phyloP scores from a whole-genome alignment of 768 basidiomycete genomes.

The Lactifluus hygrophoroides region DNA sequence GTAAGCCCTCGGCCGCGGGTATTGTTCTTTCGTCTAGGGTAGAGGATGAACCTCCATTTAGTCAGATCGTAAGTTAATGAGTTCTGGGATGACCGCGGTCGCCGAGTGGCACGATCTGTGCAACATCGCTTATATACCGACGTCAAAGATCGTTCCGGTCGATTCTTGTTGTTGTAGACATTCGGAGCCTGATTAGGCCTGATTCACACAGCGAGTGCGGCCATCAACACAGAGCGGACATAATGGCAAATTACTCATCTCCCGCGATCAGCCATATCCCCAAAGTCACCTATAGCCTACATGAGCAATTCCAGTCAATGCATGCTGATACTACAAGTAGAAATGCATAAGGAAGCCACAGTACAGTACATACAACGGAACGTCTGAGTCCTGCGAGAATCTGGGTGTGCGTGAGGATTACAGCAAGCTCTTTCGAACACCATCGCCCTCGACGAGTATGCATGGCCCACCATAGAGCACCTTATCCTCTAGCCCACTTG shows the following conservation, averaged over 20 bases:
- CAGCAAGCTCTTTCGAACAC: slow-evolving; percentile 27
- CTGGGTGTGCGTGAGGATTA: not conserved
- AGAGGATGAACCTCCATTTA: not conserved
- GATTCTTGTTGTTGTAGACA: not conserved
- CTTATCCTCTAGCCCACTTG: slow-evolving; percentile 51
- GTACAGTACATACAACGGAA: not conserved
- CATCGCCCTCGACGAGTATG: slow-evolving; percentile 70
- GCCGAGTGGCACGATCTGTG: not conserved
- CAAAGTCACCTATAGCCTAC: not conserved
- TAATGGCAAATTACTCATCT: not conserved
- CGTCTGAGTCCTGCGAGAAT: no score
- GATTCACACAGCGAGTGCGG: not conserved
- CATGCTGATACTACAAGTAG: not conserved
- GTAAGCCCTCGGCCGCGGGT: not conserved
- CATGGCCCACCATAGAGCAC: slow-evolving; percentile 83
- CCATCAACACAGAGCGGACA: not conserved
- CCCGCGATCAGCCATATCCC: no score
- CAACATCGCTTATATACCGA: not conserved
- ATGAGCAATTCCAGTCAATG: not conserved
- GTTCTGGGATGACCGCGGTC: not conserved
- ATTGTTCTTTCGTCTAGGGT: not conserved
- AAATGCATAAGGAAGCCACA: no score
- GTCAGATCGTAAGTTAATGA: not conserved
- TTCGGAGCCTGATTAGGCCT: not conserved
- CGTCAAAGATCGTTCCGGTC: not conserved